phyloP scores from a whole-genome alignment of 2,329 filamentous ascomycete genomes.

The Rhynchosporium graminicola region DNA sequence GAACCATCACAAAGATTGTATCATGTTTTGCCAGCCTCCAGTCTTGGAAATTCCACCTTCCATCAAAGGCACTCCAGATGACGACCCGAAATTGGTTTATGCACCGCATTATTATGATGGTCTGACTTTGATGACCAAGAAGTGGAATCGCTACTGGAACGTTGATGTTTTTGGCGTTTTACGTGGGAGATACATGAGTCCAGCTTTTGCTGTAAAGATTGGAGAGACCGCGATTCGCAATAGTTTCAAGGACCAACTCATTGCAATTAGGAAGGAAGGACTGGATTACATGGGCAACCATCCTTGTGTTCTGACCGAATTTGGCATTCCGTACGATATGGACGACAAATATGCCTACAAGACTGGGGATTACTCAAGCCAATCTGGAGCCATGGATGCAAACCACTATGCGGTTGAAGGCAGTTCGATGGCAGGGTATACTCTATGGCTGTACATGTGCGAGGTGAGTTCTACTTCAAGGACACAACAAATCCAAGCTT shows the following conservation, averaged over 20 bases:
- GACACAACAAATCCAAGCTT: background rate
- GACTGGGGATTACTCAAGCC: constrained; percentile 91
- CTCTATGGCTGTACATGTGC: constrained; percentile 83
- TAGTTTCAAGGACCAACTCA: constrained; percentile 85
- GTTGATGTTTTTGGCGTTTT: constrained; percentile 92
- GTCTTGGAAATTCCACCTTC: constrained; percentile 87
- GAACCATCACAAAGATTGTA: constrained; percentile 72
- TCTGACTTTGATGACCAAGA: constrained; percentile 94
- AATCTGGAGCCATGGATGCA: constrained; percentile 89
- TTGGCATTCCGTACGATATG: constrained; percentile 99
- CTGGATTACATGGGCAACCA: constrained; percentile 85
- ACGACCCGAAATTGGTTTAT: constrained; percentile 88
- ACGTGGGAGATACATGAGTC: constrained; percentile 82
- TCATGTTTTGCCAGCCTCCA: constrained; percentile 89
- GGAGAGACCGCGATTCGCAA: constrained; percentile 94
- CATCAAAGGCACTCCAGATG: constrained; percentile 84
- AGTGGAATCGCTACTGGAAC: constrained; percentile 98
- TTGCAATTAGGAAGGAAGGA: constrained; percentile 81
- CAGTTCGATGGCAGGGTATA: constrained; percentile 79
- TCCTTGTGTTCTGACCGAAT: constrained; percentile 89
- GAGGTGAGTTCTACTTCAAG: constrained; percentile 51
- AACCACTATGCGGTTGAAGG: constrained; percentile 94
- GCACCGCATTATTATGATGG: constrained; percentile 97
- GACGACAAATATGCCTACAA: constrained; percentile 94
- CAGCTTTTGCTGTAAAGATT: constrained; percentile 88